These are phyloP conservation scores for Pleurotus eryngii DNA, from an alignment of 768 basidiomycete species.

Conservation along the genomic window DNA sequence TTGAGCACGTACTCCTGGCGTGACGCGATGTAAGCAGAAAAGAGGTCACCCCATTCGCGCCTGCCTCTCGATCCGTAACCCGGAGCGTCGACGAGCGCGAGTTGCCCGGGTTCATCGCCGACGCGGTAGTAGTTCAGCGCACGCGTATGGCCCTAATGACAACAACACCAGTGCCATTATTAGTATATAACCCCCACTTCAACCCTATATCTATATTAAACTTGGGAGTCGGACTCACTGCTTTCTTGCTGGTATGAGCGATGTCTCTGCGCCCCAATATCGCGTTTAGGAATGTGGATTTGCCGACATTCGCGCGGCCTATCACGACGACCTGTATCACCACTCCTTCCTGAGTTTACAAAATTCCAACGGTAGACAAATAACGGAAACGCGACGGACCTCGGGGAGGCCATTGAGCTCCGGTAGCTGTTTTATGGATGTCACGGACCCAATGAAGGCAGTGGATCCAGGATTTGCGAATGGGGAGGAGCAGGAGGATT, in stretches of 20 bases:
- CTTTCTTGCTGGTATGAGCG: constrained; percentile 64
- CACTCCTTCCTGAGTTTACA: not conserved
- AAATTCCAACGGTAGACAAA: not conserved
- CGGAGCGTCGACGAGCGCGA: constrained; percentile 75
- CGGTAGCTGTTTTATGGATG: constrained; percentile 34
- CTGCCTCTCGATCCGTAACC: constrained; percentile 77
- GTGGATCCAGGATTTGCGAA: constrained; percentile 29
- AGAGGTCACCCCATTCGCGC: constrained; percentile 71
- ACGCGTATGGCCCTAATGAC: constrained; percentile 62
- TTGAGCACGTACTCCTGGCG: constrained; percentile 25
- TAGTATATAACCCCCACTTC: not conserved
- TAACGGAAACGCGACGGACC: constrained; percentile 20
- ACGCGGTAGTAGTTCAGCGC: constrained; percentile 70
- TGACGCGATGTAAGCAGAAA: constrained; percentile 58
- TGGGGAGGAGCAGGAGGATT: not conserved
- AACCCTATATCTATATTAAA: not conserved
- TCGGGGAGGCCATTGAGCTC: constrained; percentile 40
- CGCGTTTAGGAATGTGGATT: constrained; percentile 71
- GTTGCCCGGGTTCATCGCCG: constrained; percentile 52
- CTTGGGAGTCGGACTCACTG: constrained; percentile 38
- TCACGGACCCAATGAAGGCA: constrained; percentile 38
- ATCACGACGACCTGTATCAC: constrained; percentile 41
- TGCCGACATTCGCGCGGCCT: constrained; percentile 81
- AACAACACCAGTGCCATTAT: not conserved
- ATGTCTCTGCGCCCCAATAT: constrained; percentile 57